phyloP scores from a whole-genome alignment of 257 asterid species.

The Mitragyna speciosa region DNA sequence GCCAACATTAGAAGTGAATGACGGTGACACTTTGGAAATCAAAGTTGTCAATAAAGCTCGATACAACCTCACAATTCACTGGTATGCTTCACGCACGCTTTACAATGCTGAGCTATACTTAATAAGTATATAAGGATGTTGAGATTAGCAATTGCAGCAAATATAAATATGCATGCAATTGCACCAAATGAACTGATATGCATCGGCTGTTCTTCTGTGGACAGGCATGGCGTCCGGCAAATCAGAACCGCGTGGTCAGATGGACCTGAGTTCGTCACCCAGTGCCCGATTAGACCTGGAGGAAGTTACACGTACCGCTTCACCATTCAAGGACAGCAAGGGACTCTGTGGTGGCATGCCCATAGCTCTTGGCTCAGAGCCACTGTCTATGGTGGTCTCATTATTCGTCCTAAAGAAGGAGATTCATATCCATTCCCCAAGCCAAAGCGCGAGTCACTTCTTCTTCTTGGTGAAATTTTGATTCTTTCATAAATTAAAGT shows the following conservation, averaged over 20 bases:
- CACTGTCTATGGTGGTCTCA: constrained; percentile 77
- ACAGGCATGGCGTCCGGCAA: constrained; percentile 89
- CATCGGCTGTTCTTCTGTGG: background rate
- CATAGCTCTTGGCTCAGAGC: constrained; percentile 98
- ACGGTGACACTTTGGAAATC: constrained; percentile 75
- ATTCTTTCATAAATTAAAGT: background rate
- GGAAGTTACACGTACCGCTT: constrained; percentile 72
- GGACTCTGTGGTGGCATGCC: constrained; percentile 98
- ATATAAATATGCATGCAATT: too few relatives aligned
- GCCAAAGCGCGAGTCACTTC: constrained; percentile 64
- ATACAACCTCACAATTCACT: constrained; percentile 81
- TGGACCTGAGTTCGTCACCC: constrained; percentile 87
- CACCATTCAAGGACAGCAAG: constrained; percentile 84
- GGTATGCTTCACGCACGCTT: constrained; percentile 42
- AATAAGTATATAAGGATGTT: too few relatives aligned
- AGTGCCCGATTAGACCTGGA: constrained; percentile 87
- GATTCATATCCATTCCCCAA: constrained; percentile 72
- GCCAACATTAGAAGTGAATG: constrained; percentile 71
- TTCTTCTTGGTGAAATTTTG: constrained; percentile 65
- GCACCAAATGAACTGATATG: background rate
- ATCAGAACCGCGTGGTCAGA: constrained; percentile 84
- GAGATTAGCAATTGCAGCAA: background rate
- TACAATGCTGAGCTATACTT: too few relatives aligned
- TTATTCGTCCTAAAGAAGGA: constrained; percentile 69
- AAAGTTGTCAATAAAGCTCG: constrained; percentile 66